Evolutionary conservation across 2,329 filamentous ascomycete genomes (phyloP), one percentile per base, ranked within the genome.

Genomic region (Plenodomus biglobosus): DNA sequence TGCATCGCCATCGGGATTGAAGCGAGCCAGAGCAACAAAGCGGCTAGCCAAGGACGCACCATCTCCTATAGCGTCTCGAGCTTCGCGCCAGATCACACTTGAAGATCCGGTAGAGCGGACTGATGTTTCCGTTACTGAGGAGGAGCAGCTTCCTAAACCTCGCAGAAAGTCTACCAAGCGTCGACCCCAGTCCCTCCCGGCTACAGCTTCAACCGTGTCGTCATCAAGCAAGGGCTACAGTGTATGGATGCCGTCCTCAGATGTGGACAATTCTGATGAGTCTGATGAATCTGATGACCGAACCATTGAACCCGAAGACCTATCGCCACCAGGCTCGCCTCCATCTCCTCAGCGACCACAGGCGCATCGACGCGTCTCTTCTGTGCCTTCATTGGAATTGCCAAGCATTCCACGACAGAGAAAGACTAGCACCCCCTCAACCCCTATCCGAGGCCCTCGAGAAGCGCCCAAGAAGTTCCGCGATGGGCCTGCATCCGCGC

Each of bases 241-340:
- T 42, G 77, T 79, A 11, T 80, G 77, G 77, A 68, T 78, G 61
- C 77, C 77, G 20, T 62, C 69, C 2, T 74, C 73, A 3, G 71
- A 74, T 35, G 53, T 63, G 8, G 61, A 71, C 7, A 49, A 62
- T 40, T 70, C 65, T 5, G 68, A 70, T 40, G 64, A 71, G 48
- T 68, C 65, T 35, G 66, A 69, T 18, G 62, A 68, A 19, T 32
- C 27, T 15, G 68, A 68, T 44, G 52, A 61, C 3, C 48, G 53
- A 3, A 60, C 58, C 36, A 42, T 57, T 8, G 55, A 56, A 59
- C 11, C 54, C 53, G 8, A 35, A 47, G 17, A 32, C 52, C 16
- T 32, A 11, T 61, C 61, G 13, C 59, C 61, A 5, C 61, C 61
- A 40, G 59, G 54, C 41, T 62, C 61, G 6, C 55, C 59, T 21